Evolutionary conservation across 345 rosid genomes (phyloP), one percentile per base, ranked within the genome.

Genomic region (Citrus australasica): DNA sequence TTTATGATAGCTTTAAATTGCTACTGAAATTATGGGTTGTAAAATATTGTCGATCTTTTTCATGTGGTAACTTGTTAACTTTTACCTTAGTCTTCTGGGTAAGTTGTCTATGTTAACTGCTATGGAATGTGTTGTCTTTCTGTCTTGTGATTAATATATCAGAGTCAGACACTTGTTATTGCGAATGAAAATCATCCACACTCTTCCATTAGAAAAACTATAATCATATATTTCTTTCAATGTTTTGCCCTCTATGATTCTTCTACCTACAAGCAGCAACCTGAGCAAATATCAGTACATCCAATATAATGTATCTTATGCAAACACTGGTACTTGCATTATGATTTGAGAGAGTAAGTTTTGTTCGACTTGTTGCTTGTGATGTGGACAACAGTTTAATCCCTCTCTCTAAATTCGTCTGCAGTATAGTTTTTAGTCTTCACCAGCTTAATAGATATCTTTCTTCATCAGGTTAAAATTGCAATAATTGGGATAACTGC

Each of bases 401-500:
- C 58, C 32, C n/a, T 30, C 4, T 32, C 46, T 24, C 42, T 28
- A 38, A 38, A 51, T 24, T 42, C 21, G 17, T 16, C 24, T 19
- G 38, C 32, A 27, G 58, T 21, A 30, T 73, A n/a, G 25, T 60
- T 16, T 60, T 53, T 55, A 25, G 30, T 9, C 56, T 74, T n/a
- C 46, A 21, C 37, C 58, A 74, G 28, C 25, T 9, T 40, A 30
- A 38, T 27, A 9, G 6, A 33, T 67, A 10, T 67, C 40, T 51
- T 68, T 60, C 19, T 35, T 79, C 71, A 74, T 81, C 86, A 93
- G 99, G 87, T 90, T 64, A 92, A 91, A 82, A 80, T 95, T 82
- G 98, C 99, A 76, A 88, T 95, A 78, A 89, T 95, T 84, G 98
- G 99, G 37, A 80, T 90, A 82, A 92, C 91, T 75, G 99, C 99